Percentiles rank a stretch among this genome's conserved stretches.
These are phyloP conservation scores for Saprolegnia parasitica DNA, from an alignment of 352 stramenopile species.

Conservation along the genomic window DNA sequence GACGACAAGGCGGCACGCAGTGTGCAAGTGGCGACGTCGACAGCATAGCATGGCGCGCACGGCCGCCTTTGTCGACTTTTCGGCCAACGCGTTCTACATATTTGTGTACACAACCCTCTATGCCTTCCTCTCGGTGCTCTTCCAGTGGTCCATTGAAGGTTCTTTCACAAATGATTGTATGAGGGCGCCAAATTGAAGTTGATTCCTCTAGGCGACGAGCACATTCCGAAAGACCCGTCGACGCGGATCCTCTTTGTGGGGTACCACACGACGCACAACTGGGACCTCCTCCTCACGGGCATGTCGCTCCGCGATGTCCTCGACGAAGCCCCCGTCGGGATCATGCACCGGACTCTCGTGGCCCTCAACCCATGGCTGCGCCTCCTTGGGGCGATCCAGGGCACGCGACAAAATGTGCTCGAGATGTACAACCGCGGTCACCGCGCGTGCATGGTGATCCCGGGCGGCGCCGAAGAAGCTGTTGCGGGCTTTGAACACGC, in stretches of 20 bases:
- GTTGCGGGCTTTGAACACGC: not conserved
- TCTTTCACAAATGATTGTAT: not conserved
- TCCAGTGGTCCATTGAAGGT: not conserved
- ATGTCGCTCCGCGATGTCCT: not conserved
- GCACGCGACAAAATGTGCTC: not conserved
- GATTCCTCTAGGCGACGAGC: not conserved
- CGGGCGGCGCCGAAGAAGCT: not conserved
- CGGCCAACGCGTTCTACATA: no score
- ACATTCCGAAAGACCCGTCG: not conserved
- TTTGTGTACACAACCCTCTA: no score
- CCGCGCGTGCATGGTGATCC: not conserved
- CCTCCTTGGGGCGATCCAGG: not conserved
- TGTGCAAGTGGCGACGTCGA: no score
- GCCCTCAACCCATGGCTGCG: not conserved
- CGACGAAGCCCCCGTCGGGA: not conserved
- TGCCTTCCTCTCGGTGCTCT: no score
- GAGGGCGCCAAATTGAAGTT: not conserved
- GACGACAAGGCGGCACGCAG: no score
- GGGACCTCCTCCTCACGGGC: slow-evolving; percentile 7
- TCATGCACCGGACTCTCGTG: slow-evolving; percentile 3
- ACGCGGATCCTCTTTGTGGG: slow-evolving; percentile 6
- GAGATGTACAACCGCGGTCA: not conserved
- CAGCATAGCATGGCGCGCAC: no score
- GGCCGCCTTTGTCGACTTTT: no score
- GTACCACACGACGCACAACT: slow-evolving; percentile 9